Evolutionary conservation across 1,284 basidiomycete genomes (phyloP), one percentile per base, ranked within the genome.

Genomic region (Papiliotrema nemorosa): DNA sequence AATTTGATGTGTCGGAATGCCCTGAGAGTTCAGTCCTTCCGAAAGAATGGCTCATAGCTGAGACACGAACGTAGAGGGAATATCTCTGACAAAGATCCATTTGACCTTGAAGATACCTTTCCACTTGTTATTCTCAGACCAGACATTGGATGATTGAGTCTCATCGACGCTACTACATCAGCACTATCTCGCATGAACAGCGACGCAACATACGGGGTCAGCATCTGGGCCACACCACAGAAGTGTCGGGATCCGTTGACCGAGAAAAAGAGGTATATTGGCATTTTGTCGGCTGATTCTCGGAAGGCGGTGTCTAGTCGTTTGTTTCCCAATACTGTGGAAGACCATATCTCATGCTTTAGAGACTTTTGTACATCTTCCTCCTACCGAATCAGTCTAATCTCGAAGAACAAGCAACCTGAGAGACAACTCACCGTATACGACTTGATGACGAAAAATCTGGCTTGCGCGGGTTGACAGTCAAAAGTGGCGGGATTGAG

Each of bases 321-420:
- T 77, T 96, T 94, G 72, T 97, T 97, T 4, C 92, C 92, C 0
- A 92, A 86, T 68, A 92, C 90, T 0, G 92, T 96, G 16, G 89
- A 92, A 53, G 90, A 90, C 92, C 92, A 96, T 55, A 96, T 96
- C 74, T 94, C 92, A 67, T 92, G 92, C 67, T 94, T 93, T 62
- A 94, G 80, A 13, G 88, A 91, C 73, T 96, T 96, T 76, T 96
- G 92, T 2, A 97, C 93, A 66, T 97, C 92, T 63, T 97, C 92
- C 72, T 97, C 92, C 2, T 63, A 35, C 31, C 12, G 12, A 44
- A 31, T 49, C 36, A 43, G 47, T 25, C 22, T 33, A 16, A 26
- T 26, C 12, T 42, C 49, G 18, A 7, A 31, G 29, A 50, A 33
- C 21, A 21, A 29, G 39, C 13, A 29, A 37, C 20, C 38, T 27